Percentiles rank a stretch among this genome's conserved stretches.
Conservation (phyloP, 202 grass and related monocot species). For the Saccharum hybrid region DNA sequence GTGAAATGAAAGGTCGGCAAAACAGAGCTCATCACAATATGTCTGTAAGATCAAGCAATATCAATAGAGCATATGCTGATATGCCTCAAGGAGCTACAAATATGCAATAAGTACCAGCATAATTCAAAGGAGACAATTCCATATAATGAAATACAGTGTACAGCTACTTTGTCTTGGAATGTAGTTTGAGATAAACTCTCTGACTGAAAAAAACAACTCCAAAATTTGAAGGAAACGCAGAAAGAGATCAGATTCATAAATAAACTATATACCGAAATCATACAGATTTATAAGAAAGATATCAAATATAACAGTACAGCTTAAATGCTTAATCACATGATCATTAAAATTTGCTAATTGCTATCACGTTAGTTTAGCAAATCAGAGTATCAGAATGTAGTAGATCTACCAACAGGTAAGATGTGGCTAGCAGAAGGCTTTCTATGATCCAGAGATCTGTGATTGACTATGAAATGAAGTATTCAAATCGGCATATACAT, state of each 20-base stretch:
- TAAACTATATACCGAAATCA: background rate
- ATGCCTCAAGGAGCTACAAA: conserved; percentile 23
- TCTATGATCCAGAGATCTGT: background rate
- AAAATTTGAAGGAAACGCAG: conserved; percentile 16
- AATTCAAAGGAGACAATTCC: background rate
- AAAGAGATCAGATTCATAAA: background rate
- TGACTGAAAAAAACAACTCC: background rate
- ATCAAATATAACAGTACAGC: background rate
- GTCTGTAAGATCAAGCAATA: background rate
- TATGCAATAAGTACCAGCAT: background rate
- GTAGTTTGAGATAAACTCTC: conserved; percentile 11
- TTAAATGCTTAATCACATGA: background rate
- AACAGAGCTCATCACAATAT: background rate
- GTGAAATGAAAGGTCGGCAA: conserved; percentile 13
- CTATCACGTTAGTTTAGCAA: conserved; percentile 6
- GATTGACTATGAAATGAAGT: conserved; percentile 6
- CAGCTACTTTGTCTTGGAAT: background rate
- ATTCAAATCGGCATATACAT: conserved; percentile 4
- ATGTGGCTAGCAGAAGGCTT: background rate
- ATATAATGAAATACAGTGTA: background rate
- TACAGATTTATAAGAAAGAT: background rate
- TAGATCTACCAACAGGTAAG: background rate
- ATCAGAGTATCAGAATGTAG: conserved; percentile 5
- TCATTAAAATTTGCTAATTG: background rate
- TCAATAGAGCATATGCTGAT: background rate